Evolutionary conservation across 2,329 filamentous ascomycete species (phyloP), one percentile per base, ranked within the genome.

Genomic region (Juglanconis juglandina): DNA sequence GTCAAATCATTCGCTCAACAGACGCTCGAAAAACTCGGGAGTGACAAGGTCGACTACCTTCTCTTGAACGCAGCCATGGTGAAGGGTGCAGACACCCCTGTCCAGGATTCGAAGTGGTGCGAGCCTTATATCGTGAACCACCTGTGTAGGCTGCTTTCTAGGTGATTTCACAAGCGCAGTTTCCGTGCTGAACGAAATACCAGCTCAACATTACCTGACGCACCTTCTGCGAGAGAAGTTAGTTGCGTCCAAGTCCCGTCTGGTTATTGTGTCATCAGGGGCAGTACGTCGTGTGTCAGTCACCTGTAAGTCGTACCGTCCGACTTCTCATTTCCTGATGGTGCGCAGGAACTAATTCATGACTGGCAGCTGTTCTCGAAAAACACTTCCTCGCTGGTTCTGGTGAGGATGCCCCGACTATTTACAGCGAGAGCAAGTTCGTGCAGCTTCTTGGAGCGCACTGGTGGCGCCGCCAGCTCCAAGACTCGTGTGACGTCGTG

Each of bases 381-480:
- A 62, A 70, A 0, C 71, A 79, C 35, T 68, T 82, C 11, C 73
- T 73, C 30, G 75, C 72, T 1, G 71, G 69, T 1, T 76, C 79
- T 0, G 77, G 74, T 3, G 68, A 68, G 0, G 65, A 68, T 0
- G 64, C 53, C 0, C 47, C 51, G 2, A 62, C 53, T 0, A 69
- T 76, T 8, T 84, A 84, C 62, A 30, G 64, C 8, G 70, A 74
- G 46, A 77, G 76, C 62, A 84, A 84, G 64, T 83, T 84, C 59
- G 71, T 76, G 1, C 79, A 80, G 63, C 73, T 84, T 0, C 75
- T 84, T 1, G 73, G 74, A 6, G 79, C 81, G 1, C 81, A 84
- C 52, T 84, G 80, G 80, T 84, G 81, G 82, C 79, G 80, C 2
- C 80, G 81, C 3, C 72, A 82, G 64, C 75, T 84, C n/a, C 58